Base-by-base conservation (phyloP, 1,284 basidiomycete species). In the Papiliotrema fonsecae region DNA sequence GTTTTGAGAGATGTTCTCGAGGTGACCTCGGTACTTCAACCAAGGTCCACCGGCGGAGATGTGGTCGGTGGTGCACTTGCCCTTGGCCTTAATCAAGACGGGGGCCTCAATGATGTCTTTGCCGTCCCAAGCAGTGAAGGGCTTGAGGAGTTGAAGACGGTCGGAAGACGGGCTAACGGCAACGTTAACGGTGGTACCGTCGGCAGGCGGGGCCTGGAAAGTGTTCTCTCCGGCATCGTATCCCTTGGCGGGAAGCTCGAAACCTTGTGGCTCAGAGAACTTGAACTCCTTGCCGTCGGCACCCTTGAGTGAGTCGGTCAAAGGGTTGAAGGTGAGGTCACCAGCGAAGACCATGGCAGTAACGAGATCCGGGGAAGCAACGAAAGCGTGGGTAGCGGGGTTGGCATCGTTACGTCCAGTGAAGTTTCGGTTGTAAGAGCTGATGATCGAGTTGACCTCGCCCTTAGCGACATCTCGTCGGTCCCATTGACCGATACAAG, bases 371-470 rank as follows among this genome's bases (percentile, higher is more conserved):
- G 96, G 94, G 50, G 93, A 97, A 48, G 96, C 88, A 69, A 99
- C 93, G 70, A 98, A 99, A 49, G 93, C 92, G 77, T 97, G 94
- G 43, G 96, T 99, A 57, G 91, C 92, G 31, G 93, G 92, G 83
- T 98, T 98, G 65, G 94, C 94, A 72, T 98, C 96, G 77, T 98
- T 98, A 75, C 94, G 91, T 56, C 92, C 94, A 63, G 94, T 97
- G 80, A 98, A 98, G 86, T 98, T 98, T 77, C 96, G 92, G 85
- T 98, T 98, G 85, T 98, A 98, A 24, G 93, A 97, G 47, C 94
- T 96, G 77, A 97, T 90, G 79, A 97, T 96, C 24, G 91, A 92
- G 85, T 98, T 98, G 69, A 82, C 80, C 65, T 88, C 88, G 68
- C 94, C 94, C 83, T 93, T 99, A 82, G 88, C 86, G 51, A 97